Base-by-base conservation (phyloP, 192 early-diverging fungal species). In the Linnemannia zychae region DNA sequence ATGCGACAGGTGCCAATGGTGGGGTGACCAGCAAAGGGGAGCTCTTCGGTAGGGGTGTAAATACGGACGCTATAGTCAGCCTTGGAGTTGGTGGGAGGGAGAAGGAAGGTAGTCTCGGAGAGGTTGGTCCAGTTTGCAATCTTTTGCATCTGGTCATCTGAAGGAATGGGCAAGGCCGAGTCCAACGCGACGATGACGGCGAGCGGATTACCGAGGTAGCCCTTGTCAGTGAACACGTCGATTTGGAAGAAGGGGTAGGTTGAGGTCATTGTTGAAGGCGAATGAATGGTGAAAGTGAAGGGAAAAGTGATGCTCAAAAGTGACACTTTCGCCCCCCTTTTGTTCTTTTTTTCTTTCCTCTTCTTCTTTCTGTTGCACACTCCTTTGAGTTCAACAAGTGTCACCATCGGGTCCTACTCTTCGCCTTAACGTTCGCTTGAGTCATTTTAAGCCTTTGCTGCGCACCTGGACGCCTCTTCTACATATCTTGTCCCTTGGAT, bases 91-190 rank as follows among this genome's bases (percentile, higher is more conserved):
- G 78, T 80, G 38, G 78, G 78, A 24, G 78, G 78, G 36, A 80
- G 72, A 13, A 80, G 50, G 66, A 80, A 80, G 65, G 78, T 80
- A 1, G 78, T 80, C 37, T 80, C 78, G 22, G 78, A 74, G 48
- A 80, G 72, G 24, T 80, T 80, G 2, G 78, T 80, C 78, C 78
- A 80, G 24, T 73, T 80, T 46, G 78, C 78, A 36, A 74, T 74
- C 24, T 40, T 47, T 4, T 71, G 60, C 78, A 80, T 80, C n/a
- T 80, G 78, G 9, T 47, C 40, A 17, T 73, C 72, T 1, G 72
- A 73, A 16, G 78, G 78, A 3, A 80, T 65, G n/a, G 71, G 78
- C 31, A 80, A 46, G 13, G 78, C 15, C 28, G 78, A 63, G 57
- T 80, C 78, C 16, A 80, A 60, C 1, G 60, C 71, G 18, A 80